Evolutionary conservation across 1,284 basidiomycete species (phyloP), one percentile per base, ranked within the genome.

Genomic region (Ustilago trichophora): DNA sequence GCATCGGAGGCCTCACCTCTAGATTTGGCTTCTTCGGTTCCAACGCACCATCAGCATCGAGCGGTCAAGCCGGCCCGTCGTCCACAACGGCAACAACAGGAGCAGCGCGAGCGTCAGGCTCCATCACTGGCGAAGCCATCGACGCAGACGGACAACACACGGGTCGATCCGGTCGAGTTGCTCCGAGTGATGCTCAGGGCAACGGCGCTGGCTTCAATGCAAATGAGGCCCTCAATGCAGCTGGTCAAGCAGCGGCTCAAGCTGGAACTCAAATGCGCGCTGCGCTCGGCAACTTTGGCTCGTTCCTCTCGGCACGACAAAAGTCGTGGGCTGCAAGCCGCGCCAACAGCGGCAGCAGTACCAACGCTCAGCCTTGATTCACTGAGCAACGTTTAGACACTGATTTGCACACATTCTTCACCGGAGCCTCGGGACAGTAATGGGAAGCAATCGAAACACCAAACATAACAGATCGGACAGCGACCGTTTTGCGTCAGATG

Each of bases 201-300:
- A 49, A 45, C 24, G 40, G 48, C 6, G 55, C 46, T n/a, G 26
- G 33, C 6, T 59, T 59, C 51, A 53, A 66, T 22, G 60, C 63
- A 12, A 64, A 67, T 26, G 58, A 63, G 24, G 60, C 67, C 11
- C 38, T 65, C 21, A 50, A 60, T 18, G 70, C 60, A 26, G 64
- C 70, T 15, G 53, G 60, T 2, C 67, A 64, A 25, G 73, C 66
- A n/a, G 78, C 69, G 21, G 60, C 72, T 8, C 65, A 67, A 9
- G 77, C 78, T 1, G 71, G 70, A 19, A 75, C 73, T 3, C 73
- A 80, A 22, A 73, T 77, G 11, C 62, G 74, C 7, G 69, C 71
- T 4, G 79, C 79, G 5, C 22, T 80, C 1, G 72, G 75, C 42
- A 67, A 56, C 41, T 75, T 80, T 53, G 79, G 79, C 18, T 68